Evolutionary conservation across 1,284 basidiomycete genomes (phyloP), one percentile per base, ranked within the genome.

Genomic region (Leccinum pseudoinsigne): DNA sequence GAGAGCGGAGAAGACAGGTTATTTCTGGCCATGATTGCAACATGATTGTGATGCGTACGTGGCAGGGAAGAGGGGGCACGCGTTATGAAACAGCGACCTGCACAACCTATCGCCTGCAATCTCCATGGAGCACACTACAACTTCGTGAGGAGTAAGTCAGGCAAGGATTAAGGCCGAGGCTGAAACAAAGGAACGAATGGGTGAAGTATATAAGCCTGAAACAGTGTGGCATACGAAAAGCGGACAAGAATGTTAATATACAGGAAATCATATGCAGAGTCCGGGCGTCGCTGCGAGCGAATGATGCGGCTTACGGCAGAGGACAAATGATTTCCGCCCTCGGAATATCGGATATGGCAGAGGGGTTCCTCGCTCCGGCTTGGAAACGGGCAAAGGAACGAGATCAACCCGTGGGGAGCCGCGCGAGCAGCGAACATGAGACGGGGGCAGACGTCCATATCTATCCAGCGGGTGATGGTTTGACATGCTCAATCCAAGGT

Each of bases 391-490:
- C 6, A 23, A 64, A 56, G 68, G 68, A 70, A 64, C 38, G 21
- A 34, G 68, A 68, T 68, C 69, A 71, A 59, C 21, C 68, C 68
- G 69, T 71, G 67, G 65, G 65, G 68, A 57, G 60, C 55, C 61
- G 68, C 71, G 65, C 61, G 42, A 54, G 40, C 56, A 10, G 50
- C 8, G 6, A 21, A 60, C 23, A 26, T 7, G 59, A 45, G 59
- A 57, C 42, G 4, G 50, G 55, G 51, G n/a, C 21, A 50, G 7
- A 55, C 12, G 10, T 26, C 67, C 34, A 67, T 60, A 40, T 67
- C 23, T 26, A 70, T 65, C 58, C 50, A 7, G 56, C 16, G 38
- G 56, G 18, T 34, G 53, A 36, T 23, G 47, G 65, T 67, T 60
- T 62, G 61, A 59, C 62, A 61, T 50, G 68, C 38, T 26, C 18